Evolutionary conservation across 164 flowering plant species (phyloP).

Genomic region (Santalum album): DNA sequence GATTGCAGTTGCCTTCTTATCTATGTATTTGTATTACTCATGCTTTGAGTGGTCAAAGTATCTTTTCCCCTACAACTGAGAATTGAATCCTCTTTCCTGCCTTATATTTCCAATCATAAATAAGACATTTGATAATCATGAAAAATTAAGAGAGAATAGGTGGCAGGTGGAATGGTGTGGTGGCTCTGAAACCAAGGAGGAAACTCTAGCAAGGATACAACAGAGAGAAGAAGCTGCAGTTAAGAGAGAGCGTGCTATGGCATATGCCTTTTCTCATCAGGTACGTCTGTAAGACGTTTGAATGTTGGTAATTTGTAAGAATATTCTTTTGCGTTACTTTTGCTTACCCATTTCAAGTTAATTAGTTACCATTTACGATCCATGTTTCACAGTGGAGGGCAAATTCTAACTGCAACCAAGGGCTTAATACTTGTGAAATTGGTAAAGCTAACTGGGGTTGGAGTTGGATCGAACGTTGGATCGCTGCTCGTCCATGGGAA

Average conservation of each 20-base stretch:
- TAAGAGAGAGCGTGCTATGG: constrained; percentile 91
- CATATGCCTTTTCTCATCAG: constrained; percentile 97
- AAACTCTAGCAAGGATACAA: constrained; percentile 63
- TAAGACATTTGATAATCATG: no score
- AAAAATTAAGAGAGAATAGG: not conserved
- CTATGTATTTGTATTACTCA: no score
- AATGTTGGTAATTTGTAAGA: not conserved
- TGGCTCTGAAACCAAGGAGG: constrained; percentile 76
- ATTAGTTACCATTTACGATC: not conserved
- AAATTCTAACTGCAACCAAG: constrained; percentile 36
- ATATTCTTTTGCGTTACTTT: no score
- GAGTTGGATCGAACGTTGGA: constrained; percentile 98
- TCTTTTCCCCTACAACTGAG: no score
- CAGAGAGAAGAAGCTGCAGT: constrained; percentile 89
- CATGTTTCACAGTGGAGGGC: constrained; percentile 62
- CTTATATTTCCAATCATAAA: no score
- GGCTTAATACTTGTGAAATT: constrained; percentile 33
- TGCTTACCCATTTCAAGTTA: no score
- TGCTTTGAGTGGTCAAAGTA: no score
- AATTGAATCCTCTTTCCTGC: no score
- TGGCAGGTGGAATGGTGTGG: constrained; percentile 88
- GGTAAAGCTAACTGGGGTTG: constrained; percentile 72
- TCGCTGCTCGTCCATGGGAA: constrained; percentile 95
- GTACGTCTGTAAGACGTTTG: constrained; percentile 19
- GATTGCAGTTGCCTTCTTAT: no score